Evolutionary conservation across 768 basidiomycete species (phyloP).

Genomic region (Amanita brunnescens): DNA sequence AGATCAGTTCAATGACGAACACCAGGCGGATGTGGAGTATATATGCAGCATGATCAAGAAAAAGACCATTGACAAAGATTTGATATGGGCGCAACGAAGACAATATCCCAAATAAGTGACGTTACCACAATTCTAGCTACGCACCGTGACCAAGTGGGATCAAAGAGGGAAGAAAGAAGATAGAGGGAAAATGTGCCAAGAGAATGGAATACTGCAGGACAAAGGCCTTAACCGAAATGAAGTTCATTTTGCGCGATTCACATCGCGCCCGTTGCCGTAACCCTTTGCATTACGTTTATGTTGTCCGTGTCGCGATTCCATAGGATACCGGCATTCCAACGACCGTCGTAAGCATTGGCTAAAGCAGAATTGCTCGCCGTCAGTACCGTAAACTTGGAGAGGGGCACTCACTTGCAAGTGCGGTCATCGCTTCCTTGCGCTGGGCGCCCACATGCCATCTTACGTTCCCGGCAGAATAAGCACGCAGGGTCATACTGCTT

Average conservation of each 20-base stretch:
- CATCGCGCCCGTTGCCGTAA: background rate
- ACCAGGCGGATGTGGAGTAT: background rate
- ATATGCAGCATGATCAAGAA: background rate
- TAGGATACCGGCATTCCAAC: constrained; percentile 42
- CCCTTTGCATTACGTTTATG: constrained; percentile 7
- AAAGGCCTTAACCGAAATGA: too few relatives aligned
- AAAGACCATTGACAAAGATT: background rate
- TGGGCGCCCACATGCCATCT: constrained; percentile 31
- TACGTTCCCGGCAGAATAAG: constrained; percentile 32
- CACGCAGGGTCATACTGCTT: constrained; percentile 27
- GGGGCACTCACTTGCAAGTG: constrained; percentile 39
- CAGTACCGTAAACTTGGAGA: background rate
- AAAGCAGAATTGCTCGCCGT: background rate
- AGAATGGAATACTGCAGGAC: background rate
- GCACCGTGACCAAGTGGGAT: background rate
- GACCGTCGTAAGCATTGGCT: constrained; percentile 45
- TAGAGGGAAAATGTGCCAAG: background rate
- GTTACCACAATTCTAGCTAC: background rate
- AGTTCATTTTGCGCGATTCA: background rate
- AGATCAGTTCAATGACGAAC: too few relatives aligned
- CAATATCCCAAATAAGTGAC: background rate
- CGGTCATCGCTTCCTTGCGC: constrained; percentile 30
- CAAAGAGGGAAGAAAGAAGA: background rate
- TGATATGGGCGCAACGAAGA: background rate
- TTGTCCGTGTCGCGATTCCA: constrained; percentile 22